phyloP scores from a whole-genome alignment of 2,329 filamentous ascomycete species.

The Elsinoe necatrix region DNA sequence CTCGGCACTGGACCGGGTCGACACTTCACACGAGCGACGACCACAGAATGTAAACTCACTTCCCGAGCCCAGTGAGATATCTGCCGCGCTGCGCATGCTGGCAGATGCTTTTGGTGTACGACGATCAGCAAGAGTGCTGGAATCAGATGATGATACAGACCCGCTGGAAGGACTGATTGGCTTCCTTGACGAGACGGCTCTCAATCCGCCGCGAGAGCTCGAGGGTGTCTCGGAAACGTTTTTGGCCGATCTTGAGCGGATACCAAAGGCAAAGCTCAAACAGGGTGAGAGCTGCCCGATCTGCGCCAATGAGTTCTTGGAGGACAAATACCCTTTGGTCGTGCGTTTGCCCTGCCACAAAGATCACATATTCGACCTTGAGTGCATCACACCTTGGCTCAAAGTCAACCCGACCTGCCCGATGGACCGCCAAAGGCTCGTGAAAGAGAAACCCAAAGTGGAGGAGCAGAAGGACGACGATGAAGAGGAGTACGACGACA shows the following conservation, averaged over 20 bases:
- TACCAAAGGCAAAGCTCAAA: conserved; percentile 49
- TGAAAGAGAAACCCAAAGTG: conserved; percentile 33
- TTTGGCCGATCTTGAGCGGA: conserved; percentile 51
- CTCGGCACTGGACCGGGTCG: conserved; percentile 50
- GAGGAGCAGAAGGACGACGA: conserved; percentile 41
- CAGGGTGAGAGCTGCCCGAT: conserved; percentile 49
- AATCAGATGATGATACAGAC: conserved; percentile 22
- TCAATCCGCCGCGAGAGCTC: conserved; percentile 51
- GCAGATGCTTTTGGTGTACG: conserved; percentile 46
- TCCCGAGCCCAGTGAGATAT: conserved; percentile 53
- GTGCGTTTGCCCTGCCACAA: conserved; percentile 54
- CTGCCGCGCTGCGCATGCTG: conserved; percentile 50
- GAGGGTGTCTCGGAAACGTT: conserved; percentile 55
- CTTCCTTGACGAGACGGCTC: conserved; percentile 46
- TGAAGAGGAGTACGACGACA: conserved; percentile 45
- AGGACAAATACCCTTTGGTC: conserved; percentile 55
- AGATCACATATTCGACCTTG: conserved; percentile 55
- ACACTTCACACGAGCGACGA: conserved; percentile 43
- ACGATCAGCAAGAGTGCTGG: conserved; percentile 11
- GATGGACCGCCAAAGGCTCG: conserved; percentile 50
- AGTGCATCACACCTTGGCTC: conserved; percentile 58
- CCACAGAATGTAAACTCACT: conserved; percentile 49
- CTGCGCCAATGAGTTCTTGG: conserved; percentile 52
- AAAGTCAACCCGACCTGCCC: conserved; percentile 57
- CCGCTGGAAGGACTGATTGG: conserved; percentile 41